phyloP scores from a whole-genome alignment of 768 basidiomycete species.

The Gloeopeniophorella convolvens region DNA sequence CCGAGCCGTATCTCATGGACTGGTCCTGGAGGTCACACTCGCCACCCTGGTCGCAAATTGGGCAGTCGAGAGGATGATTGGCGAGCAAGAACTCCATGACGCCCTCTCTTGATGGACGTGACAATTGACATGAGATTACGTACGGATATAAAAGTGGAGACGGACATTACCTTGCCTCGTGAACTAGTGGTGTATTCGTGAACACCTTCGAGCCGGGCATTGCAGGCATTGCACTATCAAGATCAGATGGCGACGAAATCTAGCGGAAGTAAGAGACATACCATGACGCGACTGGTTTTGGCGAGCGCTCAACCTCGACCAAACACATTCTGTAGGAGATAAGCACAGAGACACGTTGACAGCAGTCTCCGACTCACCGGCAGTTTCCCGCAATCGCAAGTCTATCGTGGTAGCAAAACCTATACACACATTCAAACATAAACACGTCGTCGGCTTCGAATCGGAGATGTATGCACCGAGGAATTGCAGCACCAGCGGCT shows the following conservation, averaged over 20 bases:
- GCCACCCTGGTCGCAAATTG: conserved; percentile 97
- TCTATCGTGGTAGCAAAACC: conserved; percentile 87
- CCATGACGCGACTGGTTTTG: conserved; percentile 95
- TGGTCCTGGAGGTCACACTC: conserved; percentile 99
- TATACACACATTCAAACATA: conserved; percentile 25
- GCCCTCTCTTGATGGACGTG: conserved; percentile 58
- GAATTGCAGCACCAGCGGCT: conserved; percentile 76
- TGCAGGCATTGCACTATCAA: conserved; percentile 88
- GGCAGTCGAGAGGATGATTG: conserved; percentile 98
- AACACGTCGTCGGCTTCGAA: neutral
- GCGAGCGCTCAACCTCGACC: conserved; percentile 93
- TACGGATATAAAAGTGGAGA: conserved; percentile 11
- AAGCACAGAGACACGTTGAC: neutral
- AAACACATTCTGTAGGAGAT: conserved; percentile 77
- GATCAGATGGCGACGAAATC: neutral
- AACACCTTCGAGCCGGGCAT: conserved; percentile 92
- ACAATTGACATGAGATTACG: conserved; percentile 3
- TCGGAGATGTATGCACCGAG: conserved; percentile 44
- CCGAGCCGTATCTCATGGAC: conserved; percentile 98
- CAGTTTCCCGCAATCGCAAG: conserved; percentile 98
- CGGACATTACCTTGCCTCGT: conserved; percentile 68
- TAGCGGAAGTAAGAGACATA: conserved; percentile 28
- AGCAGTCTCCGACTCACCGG: conserved; percentile 50
- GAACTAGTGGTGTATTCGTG: conserved; percentile 87
- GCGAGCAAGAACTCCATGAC: conserved; percentile 99